Evolutionary conservation across 495 filamentous ascomycete genomes (phyloP), one percentile per base, ranked within the genome.

Genomic region (Glonium stellatum): DNA sequence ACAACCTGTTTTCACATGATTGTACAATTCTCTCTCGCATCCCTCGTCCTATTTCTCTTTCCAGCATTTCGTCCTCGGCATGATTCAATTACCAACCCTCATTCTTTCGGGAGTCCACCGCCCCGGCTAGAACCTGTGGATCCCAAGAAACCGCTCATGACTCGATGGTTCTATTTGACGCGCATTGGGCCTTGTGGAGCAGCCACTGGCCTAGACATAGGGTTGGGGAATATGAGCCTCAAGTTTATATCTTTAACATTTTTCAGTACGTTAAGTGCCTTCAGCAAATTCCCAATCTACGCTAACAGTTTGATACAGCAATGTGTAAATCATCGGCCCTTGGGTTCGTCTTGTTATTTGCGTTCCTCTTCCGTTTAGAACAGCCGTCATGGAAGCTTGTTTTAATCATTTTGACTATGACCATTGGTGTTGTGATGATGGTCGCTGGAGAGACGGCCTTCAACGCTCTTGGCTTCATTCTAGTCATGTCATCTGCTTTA

Each of bases 251-350:
- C 88, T 54, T 83, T 99, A 57, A 95, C 95, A 5, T 99, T 99
- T 68, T 93, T 95, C 69, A 99, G 88, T 89, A 80, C 53, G 84
- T 18, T n/a, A 49, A n/a, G 21, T 53, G 46, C 12, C 39, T 15
- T 44, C 39, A 2, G 18, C 18, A 15, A 4, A 44, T 11, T 18
- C 12, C 18, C 39, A 4, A 4, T n/a, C n/a, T n/a, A 4, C 41
- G 18, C 57, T 62, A 55, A 64, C 54, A 41, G 13, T 5, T 46
- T 64, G n/a, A 4, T 54, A 41, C 62, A 90, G 87, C 92, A 57
- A 99, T 99, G 95, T 97, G 93, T 74, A 99, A 99, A 83, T 97
- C 93, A 4, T 96, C 91, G 21, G 87, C 90, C 36, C 82, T 97
- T 18, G 91, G 87, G 39, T 97, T 99, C 68, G 93, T 99, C 49